Conservation (phyloP, 1,139 yeast species). For the Taphrina flavorubra region DNA sequence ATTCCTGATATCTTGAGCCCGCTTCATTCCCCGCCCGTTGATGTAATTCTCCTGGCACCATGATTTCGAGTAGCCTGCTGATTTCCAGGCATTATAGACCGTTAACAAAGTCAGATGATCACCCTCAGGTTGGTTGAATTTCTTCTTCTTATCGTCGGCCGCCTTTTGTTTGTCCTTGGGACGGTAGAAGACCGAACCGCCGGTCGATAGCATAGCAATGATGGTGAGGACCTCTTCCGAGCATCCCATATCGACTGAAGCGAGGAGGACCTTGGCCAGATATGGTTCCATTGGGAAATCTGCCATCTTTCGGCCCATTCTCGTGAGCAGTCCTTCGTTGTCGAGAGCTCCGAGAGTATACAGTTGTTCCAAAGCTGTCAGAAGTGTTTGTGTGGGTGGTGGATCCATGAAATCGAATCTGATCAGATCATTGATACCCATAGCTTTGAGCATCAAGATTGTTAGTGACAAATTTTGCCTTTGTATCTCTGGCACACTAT, state of each 20-base stretch:
- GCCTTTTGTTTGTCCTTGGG: constrained; percentile 77
- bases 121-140: constrained; percentile 59
- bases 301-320: constrained; percentile 81
- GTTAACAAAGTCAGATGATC: constrained; percentile 86
- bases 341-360: constrained; percentile 83
- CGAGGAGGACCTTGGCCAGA: constrained; percentile 77
- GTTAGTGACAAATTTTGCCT: constrained; percentile 80
- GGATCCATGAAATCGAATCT: constrained; percentile 94
- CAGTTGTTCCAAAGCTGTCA: constrained; percentile 81
- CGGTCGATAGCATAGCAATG: constrained; percentile 86
- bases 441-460: constrained; percentile 64
- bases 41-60: constrained; percentile 87
- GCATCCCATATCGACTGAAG: constrained; percentile 75
- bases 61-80: constrained; percentile 62
- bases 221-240: constrained; percentile 83
- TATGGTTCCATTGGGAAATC: constrained; percentile 96
- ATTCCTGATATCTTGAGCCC: constrained; percentile 77
- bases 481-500: constrained; percentile 87
- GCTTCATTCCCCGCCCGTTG: constrained; percentile 76
- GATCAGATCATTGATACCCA: constrained; percentile 85
- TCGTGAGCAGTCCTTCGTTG: constrained; percentile 74
- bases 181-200: constrained; percentile 77
- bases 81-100: constrained; percentile 78
- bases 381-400: constrained; percentile 77
- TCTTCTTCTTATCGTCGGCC: constrained; percentile 78